Evolutionary conservation across 2,329 filamentous ascomycete genomes (phyloP).

Genomic region (Fusarium anguioides): DNA sequence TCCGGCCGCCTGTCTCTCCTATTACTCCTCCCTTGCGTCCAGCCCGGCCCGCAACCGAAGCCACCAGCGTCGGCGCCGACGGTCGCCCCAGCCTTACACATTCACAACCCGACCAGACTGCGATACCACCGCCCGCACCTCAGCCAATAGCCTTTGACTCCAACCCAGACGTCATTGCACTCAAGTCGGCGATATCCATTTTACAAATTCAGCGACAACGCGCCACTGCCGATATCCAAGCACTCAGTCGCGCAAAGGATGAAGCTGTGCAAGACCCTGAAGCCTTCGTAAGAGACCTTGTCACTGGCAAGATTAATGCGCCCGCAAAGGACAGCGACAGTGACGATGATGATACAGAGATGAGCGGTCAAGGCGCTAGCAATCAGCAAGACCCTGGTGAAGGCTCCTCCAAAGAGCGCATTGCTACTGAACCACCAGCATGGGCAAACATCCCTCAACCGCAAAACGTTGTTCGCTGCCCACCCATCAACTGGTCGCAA

Average conservation of each 20-base stretch:
- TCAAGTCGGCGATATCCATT: slow-evolving; percentile 86
- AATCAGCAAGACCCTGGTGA: slow-evolving; percentile 45
- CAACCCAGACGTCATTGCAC: slow-evolving; percentile 88
- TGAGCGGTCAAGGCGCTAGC: slow-evolving; percentile 43
- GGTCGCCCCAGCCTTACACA: slow-evolving; percentile 57
- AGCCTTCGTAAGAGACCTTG: slow-evolving; percentile 76
- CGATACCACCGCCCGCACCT: slow-evolving; percentile 60
- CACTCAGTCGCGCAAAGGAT: slow-evolving; percentile 75
- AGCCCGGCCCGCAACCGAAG: slow-evolving; percentile 44
- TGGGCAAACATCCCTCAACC: slow-evolving; percentile 78
- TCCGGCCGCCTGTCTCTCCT: slow-evolving; percentile 64
- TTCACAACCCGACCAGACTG: slow-evolving; percentile 55
- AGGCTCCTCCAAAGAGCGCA: slow-evolving; percentile 38
- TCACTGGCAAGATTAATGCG: slow-evolving; percentile 66
- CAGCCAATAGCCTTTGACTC: slow-evolving; percentile 67
- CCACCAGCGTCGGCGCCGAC: slow-evolving; percentile 41
- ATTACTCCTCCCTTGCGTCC: slow-evolving; percentile 63
- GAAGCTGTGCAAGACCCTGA: slow-evolving; percentile 77
- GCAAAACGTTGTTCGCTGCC: slow-evolving; percentile 86
- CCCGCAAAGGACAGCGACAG: slow-evolving; percentile 44
- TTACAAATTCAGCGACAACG: slow-evolving; percentile 87
- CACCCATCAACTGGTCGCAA: slow-evolving; percentile 93
- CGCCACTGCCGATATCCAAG: slow-evolving; percentile 78
- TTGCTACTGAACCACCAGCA: slow-evolving; percentile 43
- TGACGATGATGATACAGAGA: slow-evolving; percentile 47